Base-by-base conservation (phyloP, 352 stramenopile genomes). In the Aphanomyces invadans region DNA sequence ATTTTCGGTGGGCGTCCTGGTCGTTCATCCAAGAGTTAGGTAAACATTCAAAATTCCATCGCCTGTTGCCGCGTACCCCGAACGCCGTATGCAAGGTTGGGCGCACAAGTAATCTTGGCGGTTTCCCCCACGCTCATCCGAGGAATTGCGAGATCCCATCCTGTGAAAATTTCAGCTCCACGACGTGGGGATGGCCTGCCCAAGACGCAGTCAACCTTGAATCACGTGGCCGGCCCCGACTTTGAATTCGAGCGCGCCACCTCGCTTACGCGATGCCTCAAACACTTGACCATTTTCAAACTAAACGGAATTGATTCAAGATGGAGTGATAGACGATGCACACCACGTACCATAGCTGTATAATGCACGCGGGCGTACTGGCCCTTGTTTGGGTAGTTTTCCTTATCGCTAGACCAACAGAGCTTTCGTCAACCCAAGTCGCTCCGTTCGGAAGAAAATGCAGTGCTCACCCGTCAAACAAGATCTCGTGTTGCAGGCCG, bases 71-170 rank as follows among this genome's bases (percentile, higher is more conserved):
- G 11, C 17, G 33, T 59, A 67, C 60, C 83, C 55, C 85, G 85
- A n/a, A 87, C 75, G 2, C 83, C 83, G 57, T 92, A 92, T 15
- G 80, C 83, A 31, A 90, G 71, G 51, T 80, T 78, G 1, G 83
- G 81, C 45, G 72, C 77, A 55, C 88, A 76, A 7, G 78, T 88
- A 31, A 88, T 74, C 28, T 72, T 74, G 21, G 83, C 70, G 0
- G 81, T 92, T 74, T 92, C 83, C 0, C 83, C 83, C 2, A 92
- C 71, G 39, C 80, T 89, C 81, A 92, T 92, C 31, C 75, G 77
- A 53, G 84, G 78, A 51, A 92, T 64, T 15, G 75, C 83, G 4
- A 89, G 33, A 39, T 92, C 83, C 32, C 87, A 92, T 0, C 80
- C 83, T 67, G 21, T n/a, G 23, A n/a, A n/a, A n/a, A n/a, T n/a